Base-by-base conservation (phyloP, 768 basidiomycete genomes). In the Myochromella boudieri region DNA sequence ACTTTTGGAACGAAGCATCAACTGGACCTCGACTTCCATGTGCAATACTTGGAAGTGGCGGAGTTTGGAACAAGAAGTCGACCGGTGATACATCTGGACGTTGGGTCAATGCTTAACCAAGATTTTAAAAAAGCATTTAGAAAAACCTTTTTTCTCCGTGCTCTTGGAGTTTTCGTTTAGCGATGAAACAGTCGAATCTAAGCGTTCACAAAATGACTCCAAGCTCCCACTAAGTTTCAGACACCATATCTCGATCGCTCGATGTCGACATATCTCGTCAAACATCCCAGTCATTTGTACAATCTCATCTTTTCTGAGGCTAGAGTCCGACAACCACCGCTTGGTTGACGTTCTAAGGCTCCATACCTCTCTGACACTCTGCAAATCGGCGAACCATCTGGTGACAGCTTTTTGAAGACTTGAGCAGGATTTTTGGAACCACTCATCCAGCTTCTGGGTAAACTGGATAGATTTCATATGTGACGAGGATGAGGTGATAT, bases 321-420 rank as follows among this genome's bases (percentile, higher is more conserved):
- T 62, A 12, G 74, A 73, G 9, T 62, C 63, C 11, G 55, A 52
- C 21, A 82, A 60, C 74, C 75, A 81, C 37, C 66, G 74, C 46
- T 68, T 66, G 34, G 77, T 66, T 31, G 72, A 80, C 20, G 66
- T 63, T 36, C 87, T 74, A n/a, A 90, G 62, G 26, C 71, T 76
- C 90, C 91, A 92, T 6, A 91, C 77, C 31, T 85, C 85, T 32
- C 74, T 75, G 25, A 86, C 77, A 17, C 59, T 77, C n/a, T 75
- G 66, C 15, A 92, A 65, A 5, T 76, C 73, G 7, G 68, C 51
- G 43, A 93, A 68, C 87, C 86, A 90, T 39, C 65, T 66, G 5
- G 70, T 62, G 11, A 80, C 65, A 6, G 79, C 69, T 15, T 55
- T 60, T 33, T 69, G 68, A 37, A 87, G 66, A 38, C 62, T 70